Evolutionary conservation across 75 land plant genomes (phyloP), one percentile per base, ranked within the genome.

Genomic region (Cunninghamia lanceolata): DNA sequence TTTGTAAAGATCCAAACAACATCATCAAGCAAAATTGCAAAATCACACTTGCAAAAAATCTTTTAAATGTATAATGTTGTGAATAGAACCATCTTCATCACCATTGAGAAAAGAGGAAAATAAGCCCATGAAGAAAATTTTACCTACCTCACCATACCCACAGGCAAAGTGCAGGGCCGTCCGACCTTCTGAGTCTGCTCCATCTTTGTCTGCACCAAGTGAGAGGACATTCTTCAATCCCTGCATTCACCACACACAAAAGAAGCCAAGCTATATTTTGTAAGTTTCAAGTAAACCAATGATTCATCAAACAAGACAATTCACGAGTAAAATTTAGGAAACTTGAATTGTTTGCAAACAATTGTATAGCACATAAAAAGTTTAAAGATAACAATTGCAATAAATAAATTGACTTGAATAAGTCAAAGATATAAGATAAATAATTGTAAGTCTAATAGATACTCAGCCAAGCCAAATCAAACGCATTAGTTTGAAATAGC

Each of bases 141-240:
- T 19, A 82, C 89, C 79, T 92, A 96, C 97, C 94, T 96, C 96
- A 36, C 96, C 96, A 92, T 94, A 96, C 38, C 97, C 96, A 90
- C 97, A 93, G 21, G 95, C 93, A 90, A 93, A 95, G 86, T 97
- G 96, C 82, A 97, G 87, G 70, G 95, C 94, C n/a, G 93, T 94
- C 83, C 96, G 87, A 59, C 94, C 97, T 83, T 96, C 97, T 30
- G 94, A 92, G 87, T 96, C 97, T 85, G 87, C 97, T 82, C 92
- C 95, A 91, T 94, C 90, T 84, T 94, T 93, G 54, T 96, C 92
- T 79, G 89, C 96, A 82, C 94, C 96, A 73, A 85, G 88, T 35
- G 94, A 92, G 14, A 94, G 88, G 46, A 94, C 92, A 50, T 84
- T 89, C 85, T 93, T 93, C 91, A 96, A 85, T 30, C 91, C 96